Evolutionary conservation across 306 rosid species (phyloP), one percentile per base, ranked within the genome.

Genomic region (Carpinus fangiana): DNA sequence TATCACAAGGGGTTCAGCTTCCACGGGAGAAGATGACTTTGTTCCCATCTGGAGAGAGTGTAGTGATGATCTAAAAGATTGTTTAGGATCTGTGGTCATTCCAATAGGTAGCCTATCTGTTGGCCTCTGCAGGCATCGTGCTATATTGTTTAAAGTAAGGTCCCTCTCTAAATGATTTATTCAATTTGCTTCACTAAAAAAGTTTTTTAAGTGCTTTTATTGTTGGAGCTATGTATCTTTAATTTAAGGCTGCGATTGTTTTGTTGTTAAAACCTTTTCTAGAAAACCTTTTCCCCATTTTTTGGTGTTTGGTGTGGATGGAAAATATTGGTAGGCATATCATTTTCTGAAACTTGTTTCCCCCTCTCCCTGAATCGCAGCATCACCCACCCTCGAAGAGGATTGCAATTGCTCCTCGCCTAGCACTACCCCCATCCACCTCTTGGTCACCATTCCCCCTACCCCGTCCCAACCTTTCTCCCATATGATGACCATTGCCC

Each of bases 111-210:
- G 96, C 85, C 89, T 96, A 61, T 90, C 98, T 46, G 80, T 88
- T 72, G 99, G 99, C 88, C 94, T 90, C 60, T 96, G 99, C 87
- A 89, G 98, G 82, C 99, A 96, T 87, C 99, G 99, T 55, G 90
- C 99, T 71, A 71, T 90, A 85, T 80, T 96, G 78, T 96, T 96
- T 87, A 96, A 96, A 84, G 99, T 95, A 88, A 93, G 97, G 82
- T 68, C 70, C 82, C 75, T 34, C 54, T 53, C 74, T 53, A 51
- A 46, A 65, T 18, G 21, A 21, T 55, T 45, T 70, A 13, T 41
- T 69, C 45, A 41, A 6, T 45, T 46, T 57, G 47, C 61, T 57
- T 75, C 65, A 23, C 16, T 82, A 72, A 31, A 31, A 43, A 41
- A 56, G 55, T 66, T 76, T 66, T 76, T 74, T 48, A 77, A 74